Evolutionary conservation across 352 stramenopile species (phyloP).

Genomic region (Phytophthora fragariae): DNA sequence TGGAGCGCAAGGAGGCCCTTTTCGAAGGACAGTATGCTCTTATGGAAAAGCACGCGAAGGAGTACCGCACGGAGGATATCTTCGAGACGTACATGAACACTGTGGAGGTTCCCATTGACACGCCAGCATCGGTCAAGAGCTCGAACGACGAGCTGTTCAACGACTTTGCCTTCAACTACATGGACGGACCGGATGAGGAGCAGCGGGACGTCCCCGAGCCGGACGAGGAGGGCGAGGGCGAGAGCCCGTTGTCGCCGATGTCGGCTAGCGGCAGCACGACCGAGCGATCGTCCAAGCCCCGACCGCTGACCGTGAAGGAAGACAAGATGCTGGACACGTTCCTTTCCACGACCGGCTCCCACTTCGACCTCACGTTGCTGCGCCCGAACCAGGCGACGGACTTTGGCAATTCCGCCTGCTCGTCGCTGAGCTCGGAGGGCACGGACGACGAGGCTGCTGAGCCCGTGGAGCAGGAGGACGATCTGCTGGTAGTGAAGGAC

Average conservation of each 20-base stretch:
- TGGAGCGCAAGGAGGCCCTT: conserved; percentile 60
- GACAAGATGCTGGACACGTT: conserved; percentile 58
- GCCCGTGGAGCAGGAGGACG: conserved; percentile 40
- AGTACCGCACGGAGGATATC: conserved; percentile 80
- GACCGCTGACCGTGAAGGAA: conserved; percentile 28
- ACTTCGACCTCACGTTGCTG: conserved; percentile 81
- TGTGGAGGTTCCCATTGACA: conserved; percentile 83
- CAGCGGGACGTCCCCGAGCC: conserved; percentile 53
- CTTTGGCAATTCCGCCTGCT: conserved; percentile 67
- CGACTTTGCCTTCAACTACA: conserved; percentile 88
- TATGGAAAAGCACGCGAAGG: conserved; percentile 86
- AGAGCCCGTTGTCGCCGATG: conserved; percentile 36
- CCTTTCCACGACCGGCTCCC: conserved; percentile 56
- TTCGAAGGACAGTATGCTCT: conserved; percentile 80
- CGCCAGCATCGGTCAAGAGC: conserved; percentile 82
- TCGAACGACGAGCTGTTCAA: conserved; percentile 76
- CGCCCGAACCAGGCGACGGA: conserved; percentile 73
- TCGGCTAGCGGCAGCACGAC: conserved; percentile 31
- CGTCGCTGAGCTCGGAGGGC: conserved; percentile 61
- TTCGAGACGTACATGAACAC: conserved; percentile 92
- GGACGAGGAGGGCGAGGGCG: conserved; percentile 43
- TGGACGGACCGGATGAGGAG: conserved; percentile 66
- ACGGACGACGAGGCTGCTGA: conserved; percentile 42
- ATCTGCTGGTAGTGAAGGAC: conserved; percentile 25
- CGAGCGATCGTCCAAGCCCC: conserved; percentile 28